Evolutionary conservation across 2,329 filamentous ascomycete species (phyloP).

Genomic region (Podosphaera fusca): DNA sequence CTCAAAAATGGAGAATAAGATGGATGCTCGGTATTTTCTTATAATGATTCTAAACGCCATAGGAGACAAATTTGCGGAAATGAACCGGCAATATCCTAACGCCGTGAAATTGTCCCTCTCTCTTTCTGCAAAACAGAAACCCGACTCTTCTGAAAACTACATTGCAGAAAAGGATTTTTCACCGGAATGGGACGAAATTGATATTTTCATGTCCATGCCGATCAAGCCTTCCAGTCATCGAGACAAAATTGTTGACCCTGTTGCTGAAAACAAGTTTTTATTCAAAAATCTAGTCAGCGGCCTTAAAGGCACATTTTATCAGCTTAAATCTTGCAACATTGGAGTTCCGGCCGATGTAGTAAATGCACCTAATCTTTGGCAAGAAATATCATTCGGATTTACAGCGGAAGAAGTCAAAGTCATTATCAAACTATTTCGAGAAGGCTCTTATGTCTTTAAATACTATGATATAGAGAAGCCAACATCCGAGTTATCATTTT

Average conservation of each 20-base stretch:
- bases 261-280: conserved; percentile 90
- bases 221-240: conserved; percentile 88
- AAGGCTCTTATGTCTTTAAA: conserved; percentile 86
- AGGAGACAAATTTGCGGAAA: conserved; percentile 89
- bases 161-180: conserved; percentile 58
- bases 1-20: conserved; percentile 76
- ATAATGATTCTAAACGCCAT: conserved; percentile 97
- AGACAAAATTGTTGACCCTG: conserved; percentile 71
- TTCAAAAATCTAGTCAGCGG: conserved; percentile 94
- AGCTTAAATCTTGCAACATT: conserved; percentile 75
- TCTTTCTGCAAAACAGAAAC: conserved; percentile 41
- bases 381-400: conserved; percentile 88
- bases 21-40: conserved; percentile 80
- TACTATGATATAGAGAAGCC: conserved; percentile 87
- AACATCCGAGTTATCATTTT: conserved; percentile 45
- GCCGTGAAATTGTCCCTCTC: conserved; percentile 69
- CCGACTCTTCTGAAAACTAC: conserved; percentile 52
- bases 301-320: conserved; percentile 88
- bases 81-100: conserved; percentile 92
- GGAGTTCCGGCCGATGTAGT: conserved; percentile 46
- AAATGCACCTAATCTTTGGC: conserved; percentile 74
- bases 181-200: conserved; percentile 93
- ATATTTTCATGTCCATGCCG: conserved; percentile 88
- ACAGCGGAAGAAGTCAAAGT: conserved; percentile 93
- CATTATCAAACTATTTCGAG: conserved; percentile 88